These are phyloP conservation scores for Blastocystis sp. DNA, from an alignment of 352 stramenopile species.

Conservation along the genomic window DNA sequence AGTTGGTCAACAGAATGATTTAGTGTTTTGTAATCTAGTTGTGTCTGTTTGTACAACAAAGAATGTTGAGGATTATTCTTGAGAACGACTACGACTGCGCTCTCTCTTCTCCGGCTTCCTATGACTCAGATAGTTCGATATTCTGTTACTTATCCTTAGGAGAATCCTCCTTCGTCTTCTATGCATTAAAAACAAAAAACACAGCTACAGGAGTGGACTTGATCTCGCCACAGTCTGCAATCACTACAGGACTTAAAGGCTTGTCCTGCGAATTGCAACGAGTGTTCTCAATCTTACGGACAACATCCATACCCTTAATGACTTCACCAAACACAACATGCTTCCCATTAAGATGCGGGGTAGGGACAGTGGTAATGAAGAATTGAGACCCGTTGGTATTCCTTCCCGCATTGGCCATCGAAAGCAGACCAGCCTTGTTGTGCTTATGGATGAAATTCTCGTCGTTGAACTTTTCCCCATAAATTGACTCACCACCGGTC, in stretches of 20 bases:
- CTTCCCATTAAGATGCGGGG: constrained; percentile 91
- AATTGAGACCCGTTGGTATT: constrained; percentile 97
- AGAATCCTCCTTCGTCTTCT: constrained; percentile 3
- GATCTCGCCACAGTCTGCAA: constrained; percentile 86
- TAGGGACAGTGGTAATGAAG: constrained; percentile 89
- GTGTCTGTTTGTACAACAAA: background rate
- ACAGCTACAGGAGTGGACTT: background rate
- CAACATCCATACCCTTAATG: constrained; percentile 81
- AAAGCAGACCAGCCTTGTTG: constrained; percentile 82
- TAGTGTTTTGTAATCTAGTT: background rate
- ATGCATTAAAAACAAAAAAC: background rate
- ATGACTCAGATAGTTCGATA: background rate
- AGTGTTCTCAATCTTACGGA: constrained; percentile 83
- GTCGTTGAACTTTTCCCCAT: constrained; percentile 89
- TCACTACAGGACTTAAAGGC: constrained; percentile 79
- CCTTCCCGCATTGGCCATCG: constrained; percentile 90
- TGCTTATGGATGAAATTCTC: constrained; percentile 83
- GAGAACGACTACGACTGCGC: constrained; percentile 44
- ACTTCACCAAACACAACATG: constrained; percentile 98
- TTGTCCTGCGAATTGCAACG: constrained; percentile 82
- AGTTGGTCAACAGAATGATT: background rate
- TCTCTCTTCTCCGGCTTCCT: constrained; percentile 13
- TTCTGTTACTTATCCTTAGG: background rate
- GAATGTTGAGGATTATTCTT: background rate
- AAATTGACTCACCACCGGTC: constrained; percentile 84